Conservation (phyloP, 2,329 filamentous ascomycete genomes). For the Tolypocladium tundrense region DNA sequence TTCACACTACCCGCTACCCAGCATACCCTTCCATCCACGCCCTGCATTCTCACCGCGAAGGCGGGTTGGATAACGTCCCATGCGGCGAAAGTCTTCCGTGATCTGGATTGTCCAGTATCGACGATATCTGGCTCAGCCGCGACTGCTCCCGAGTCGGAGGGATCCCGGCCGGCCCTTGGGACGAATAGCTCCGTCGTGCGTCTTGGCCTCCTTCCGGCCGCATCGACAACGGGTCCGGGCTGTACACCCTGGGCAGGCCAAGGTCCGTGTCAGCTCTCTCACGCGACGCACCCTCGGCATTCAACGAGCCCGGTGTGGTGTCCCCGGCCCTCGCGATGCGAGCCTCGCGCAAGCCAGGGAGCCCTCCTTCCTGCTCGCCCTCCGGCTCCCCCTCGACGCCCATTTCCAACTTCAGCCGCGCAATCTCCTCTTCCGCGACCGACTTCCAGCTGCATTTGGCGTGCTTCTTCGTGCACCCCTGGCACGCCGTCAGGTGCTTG, state of each 20-base stretch:
- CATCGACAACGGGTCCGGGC: constrained; percentile 5
- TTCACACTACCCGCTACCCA: background rate
- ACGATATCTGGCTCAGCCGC: constrained; percentile 25
- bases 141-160: constrained; percentile 11
- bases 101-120: constrained; percentile 7
- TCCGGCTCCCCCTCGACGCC: constrained; percentile 4
- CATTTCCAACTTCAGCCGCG: constrained; percentile 17
- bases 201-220: constrained; percentile 1
- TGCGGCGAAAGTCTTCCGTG: constrained; percentile 2
- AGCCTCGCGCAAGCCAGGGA: constrained; percentile 1
- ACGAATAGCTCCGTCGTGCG: background rate
- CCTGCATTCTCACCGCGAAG: background rate
- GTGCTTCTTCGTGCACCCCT: constrained; percentile 83
- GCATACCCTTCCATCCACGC: background rate
- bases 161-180: background rate
- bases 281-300: constrained; percentile 1
- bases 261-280: constrained; percentile 6
- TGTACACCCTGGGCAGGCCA: constrained; percentile 2
- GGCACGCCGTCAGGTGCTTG: constrained; percentile 78
- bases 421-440: constrained; percentile 60
- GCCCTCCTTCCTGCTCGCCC: constrained; percentile 7
- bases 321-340: background rate
- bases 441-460: constrained; percentile 81
- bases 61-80: background rate
- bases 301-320: background rate